phyloP scores from a whole-genome alignment of 208 protist species.

The Crithidia expoeki region DNA sequence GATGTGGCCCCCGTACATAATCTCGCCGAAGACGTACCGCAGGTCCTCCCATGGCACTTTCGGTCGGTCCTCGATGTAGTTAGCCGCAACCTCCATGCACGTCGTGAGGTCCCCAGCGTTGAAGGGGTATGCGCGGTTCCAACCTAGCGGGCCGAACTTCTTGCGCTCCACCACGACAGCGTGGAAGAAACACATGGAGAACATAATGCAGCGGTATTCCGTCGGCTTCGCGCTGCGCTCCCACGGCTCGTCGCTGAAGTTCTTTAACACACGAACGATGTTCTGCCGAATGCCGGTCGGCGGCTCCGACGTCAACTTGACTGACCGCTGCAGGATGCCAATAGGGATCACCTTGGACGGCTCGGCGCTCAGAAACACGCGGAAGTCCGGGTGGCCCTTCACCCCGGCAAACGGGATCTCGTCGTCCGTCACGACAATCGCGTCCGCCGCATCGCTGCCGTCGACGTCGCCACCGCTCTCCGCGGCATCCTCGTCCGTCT shows the following conservation, averaged over 20 bases:
- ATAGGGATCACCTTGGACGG: conserved; percentile 96
- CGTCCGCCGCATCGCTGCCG: conserved; percentile 27
- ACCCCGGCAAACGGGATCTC: conserved; percentile 91
- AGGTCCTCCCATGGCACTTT: conserved; percentile 98
- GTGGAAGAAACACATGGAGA: conserved; percentile 99
- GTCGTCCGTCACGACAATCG: conserved; percentile 82
- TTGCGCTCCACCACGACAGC: conserved; percentile 97
- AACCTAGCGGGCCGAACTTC: conserved; percentile 98
- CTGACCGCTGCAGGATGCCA: conserved; percentile 97
- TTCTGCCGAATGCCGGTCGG: conserved; percentile 97
- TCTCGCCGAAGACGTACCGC: conserved; percentile 99
- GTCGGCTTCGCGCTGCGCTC: conserved; percentile 96
- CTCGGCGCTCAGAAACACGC: conserved; percentile 98
- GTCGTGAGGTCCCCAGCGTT: conserved; percentile 98
- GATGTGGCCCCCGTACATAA: conserved; percentile 99
- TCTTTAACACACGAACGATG: conserved; percentile 95
- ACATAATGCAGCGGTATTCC: conserved; percentile 98
- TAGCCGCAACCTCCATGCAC: conserved; percentile 96
- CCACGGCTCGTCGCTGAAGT: conserved; percentile 97
- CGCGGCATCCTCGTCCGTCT: conserved; percentile 29
- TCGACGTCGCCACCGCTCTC: conserved; percentile 24
- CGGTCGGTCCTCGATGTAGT: conserved; percentile 98
- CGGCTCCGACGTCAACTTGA: conserved; percentile 99
- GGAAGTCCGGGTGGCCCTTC: conserved; percentile 95
- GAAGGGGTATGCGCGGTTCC: conserved; percentile 98